These are phyloP conservation scores for Arctium minus DNA, from an alignment of 129 eudicot genomes.

Conservation along the genomic window DNA sequence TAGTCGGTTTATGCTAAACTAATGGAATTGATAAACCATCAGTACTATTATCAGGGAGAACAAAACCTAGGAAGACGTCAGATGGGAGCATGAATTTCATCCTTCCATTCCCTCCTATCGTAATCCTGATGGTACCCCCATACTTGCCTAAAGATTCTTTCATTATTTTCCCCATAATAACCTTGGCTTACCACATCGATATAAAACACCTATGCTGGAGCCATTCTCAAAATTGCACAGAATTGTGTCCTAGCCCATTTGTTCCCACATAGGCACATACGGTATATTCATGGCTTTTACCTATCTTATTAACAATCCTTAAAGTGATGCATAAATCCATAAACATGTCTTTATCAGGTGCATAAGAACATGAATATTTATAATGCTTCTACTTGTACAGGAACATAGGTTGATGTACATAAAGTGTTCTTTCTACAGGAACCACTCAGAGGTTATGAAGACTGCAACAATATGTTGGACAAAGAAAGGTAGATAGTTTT, in stretches of 20 bases:
- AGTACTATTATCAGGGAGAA: not conserved
- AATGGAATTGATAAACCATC: too few relatives aligned
- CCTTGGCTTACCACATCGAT: not conserved
- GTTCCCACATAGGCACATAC: not conserved
- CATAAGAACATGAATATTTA: not conserved
- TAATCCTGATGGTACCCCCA: not conserved
- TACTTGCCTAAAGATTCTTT: not conserved
- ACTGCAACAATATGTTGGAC: not conserved
- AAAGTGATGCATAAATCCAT: not conserved
- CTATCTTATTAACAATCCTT: not conserved
- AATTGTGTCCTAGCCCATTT: not conserved
- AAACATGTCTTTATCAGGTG: not conserved
- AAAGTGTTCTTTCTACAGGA: not conserved
- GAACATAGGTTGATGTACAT: not conserved
- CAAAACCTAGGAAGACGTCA: not conserved
- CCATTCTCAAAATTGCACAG: too few relatives aligned
- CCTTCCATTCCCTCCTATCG: too few relatives aligned
- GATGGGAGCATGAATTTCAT: not conserved
- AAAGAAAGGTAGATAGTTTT: not conserved
- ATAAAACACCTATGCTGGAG: too few relatives aligned
- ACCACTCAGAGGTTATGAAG: not conserved
- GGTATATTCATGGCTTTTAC: not conserved
- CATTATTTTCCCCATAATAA: not conserved
- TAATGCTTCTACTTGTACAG: not conserved
- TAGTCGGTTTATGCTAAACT: not conserved